Conservation (phyloP, 148 eudicot species). For the Vaccinium myrtillus region DNA sequence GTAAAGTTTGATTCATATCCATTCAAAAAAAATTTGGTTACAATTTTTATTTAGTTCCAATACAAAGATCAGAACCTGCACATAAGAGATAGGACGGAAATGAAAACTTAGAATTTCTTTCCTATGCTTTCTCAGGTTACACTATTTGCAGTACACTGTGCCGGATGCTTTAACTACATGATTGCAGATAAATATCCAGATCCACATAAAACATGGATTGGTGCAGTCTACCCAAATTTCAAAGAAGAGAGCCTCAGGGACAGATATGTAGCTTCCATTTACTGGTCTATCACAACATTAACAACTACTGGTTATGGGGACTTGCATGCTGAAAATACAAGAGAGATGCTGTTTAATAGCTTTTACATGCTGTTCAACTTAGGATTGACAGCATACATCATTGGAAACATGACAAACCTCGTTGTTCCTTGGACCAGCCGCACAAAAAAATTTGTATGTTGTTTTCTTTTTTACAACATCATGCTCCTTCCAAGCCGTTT, state of each 20-base stretch:
- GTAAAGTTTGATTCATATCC: neutral
- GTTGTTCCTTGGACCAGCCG: conserved; percentile 92
- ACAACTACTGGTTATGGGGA: conserved; percentile 97
- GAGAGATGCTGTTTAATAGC: conserved; percentile 79
- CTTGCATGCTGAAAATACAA: conserved; percentile 71
- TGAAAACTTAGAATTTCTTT: neutral
- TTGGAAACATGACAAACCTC: conserved; percentile 96
- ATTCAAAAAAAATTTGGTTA: neutral
- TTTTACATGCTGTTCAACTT: conserved; percentile 86
- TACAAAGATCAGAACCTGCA: neutral
- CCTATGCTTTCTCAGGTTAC: conserved; percentile 54
- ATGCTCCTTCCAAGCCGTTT: neutral
- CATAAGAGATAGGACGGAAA: neutral
- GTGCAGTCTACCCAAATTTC: conserved; percentile 62
- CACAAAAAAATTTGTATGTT: conserved; percentile 67
- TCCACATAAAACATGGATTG: conserved; percentile 76
- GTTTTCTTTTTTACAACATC: conserved; percentile 3
- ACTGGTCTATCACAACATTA: conserved; percentile 87
- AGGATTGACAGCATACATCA: conserved; percentile 87
- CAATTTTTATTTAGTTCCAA: neutral
- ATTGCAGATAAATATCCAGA: conserved; percentile 76
- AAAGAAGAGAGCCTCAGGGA: conserved; percentile 61
- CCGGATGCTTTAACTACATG: conserved; percentile 83
- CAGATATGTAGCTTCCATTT: conserved; percentile 66
- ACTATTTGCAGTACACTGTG: conserved; percentile 85